phyloP scores from a whole-genome alignment of 768 basidiomycete genomes.

The Phaeolepiota aurea region DNA sequence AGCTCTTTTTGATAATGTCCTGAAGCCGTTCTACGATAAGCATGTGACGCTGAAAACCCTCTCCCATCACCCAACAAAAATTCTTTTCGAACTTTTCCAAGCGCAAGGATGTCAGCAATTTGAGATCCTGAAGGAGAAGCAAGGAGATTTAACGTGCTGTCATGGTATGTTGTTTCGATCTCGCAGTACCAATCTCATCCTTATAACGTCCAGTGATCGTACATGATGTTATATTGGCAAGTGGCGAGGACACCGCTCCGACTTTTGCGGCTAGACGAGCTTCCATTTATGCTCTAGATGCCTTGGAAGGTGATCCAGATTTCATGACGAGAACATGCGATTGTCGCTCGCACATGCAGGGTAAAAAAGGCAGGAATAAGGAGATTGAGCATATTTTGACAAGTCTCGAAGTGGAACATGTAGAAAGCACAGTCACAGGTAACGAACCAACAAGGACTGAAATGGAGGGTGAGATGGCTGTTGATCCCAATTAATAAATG shows the following conservation, averaged over 20 bases:
- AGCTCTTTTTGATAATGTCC: conserved; percentile 54
- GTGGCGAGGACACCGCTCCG: conserved; percentile 40
- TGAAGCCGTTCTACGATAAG: conserved; percentile 73
- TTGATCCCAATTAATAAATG: neutral
- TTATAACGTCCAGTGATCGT: conserved; percentile 46
- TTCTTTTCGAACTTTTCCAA: conserved; percentile 67
- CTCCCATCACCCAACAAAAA: conserved; percentile 70
- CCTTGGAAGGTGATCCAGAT: conserved; percentile 52
- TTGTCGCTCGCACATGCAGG: conserved; percentile 37
- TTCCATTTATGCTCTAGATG: conserved; percentile 60
- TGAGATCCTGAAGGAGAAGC: conserved; percentile 45
- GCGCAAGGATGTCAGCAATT: conserved; percentile 64
- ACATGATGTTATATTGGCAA: conserved; percentile 58
- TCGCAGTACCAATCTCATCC: conserved; percentile 2
- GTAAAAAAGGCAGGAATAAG: conserved; percentile 21
- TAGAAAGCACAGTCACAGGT: no score
- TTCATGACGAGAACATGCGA: conserved; percentile 61
- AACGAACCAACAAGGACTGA: no score
- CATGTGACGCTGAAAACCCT: conserved; percentile 68
- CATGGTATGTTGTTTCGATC: conserved; percentile 34
- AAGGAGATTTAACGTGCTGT: conserved; percentile 30
- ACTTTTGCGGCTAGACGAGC: conserved; percentile 52
- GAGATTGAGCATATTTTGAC: conserved; percentile 18
- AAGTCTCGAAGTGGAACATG: neutral
- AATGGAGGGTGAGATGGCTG: no score